Evolutionary conservation across 176 grass and related monocot genomes (phyloP).

Genomic region (Aegilops bicornis): DNA sequence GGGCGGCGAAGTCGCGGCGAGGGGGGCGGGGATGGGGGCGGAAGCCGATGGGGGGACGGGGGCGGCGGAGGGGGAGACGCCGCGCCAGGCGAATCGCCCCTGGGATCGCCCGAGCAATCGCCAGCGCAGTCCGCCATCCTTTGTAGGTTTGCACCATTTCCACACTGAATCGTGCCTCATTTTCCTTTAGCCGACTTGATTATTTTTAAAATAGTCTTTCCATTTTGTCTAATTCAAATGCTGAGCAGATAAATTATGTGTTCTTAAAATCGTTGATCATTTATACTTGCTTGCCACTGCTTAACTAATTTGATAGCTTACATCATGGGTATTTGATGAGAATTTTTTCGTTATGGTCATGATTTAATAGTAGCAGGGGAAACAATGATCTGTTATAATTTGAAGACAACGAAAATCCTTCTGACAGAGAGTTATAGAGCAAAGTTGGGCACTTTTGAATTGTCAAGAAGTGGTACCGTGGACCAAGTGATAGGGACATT

Average conservation of each 20-base stretch:
- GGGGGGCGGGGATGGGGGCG: no score
- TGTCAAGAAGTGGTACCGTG: conserved; percentile 37
- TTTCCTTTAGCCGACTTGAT: not conserved
- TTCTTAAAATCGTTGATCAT: not conserved
- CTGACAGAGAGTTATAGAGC: conserved; percentile 66
- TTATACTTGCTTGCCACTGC: not conserved
- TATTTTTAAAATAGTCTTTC: not conserved
- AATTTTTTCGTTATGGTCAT: not conserved
- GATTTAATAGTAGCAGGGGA: conserved; percentile 29
- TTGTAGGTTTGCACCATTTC: no score
- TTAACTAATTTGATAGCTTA: not conserved
- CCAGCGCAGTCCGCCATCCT: no score
- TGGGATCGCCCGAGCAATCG: no score
- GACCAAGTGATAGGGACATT: conserved; percentile 39
- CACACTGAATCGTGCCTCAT: not conserved
- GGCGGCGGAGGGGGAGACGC: no score
- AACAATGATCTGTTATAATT: conserved; percentile 55
- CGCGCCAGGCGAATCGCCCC: no score
- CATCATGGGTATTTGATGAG: not conserved
- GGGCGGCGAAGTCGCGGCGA: no score
- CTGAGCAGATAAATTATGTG: not conserved
- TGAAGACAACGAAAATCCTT: conserved; percentile 69
- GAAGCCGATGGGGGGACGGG: no score
- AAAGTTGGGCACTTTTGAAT: conserved; percentile 54
- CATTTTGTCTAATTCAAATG: not conserved